Evolutionary conservation across 352 stramenopile genomes (phyloP).

Genomic region (Phytophthora quininea): DNA sequence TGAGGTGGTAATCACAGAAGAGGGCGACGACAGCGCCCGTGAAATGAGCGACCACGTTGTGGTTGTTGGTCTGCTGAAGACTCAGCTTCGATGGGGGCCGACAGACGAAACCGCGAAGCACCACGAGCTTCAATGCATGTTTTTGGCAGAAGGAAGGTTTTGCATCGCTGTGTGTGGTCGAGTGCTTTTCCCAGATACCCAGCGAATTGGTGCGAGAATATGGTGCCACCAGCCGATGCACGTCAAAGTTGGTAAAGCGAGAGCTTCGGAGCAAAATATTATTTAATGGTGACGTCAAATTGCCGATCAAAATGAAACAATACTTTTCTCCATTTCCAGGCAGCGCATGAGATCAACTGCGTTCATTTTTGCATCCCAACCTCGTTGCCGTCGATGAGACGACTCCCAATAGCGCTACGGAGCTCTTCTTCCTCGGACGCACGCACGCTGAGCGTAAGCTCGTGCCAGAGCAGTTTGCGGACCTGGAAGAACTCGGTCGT

Average conservation of each 20-base stretch:
- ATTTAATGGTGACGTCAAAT: slow-evolving; percentile 30
- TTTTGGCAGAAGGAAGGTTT: slow-evolving; percentile 70
- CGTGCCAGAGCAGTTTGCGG: slow-evolving; percentile 77
- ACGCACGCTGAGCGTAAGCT: slow-evolving; percentile 57
- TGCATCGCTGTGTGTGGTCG: slow-evolving; percentile 43
- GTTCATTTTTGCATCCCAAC: slow-evolving; percentile 19
- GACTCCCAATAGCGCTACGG: slow-evolving; percentile 58
- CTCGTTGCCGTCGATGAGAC: slow-evolving; percentile 74
- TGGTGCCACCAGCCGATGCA: slow-evolving; percentile 58
- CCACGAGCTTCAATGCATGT: slow-evolving; percentile 60
- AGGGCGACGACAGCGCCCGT: slow-evolving; percentile 21
- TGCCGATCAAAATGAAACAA: too few relatives aligned
- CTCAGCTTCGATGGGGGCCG: slow-evolving; percentile 28
- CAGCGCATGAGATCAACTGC: neutral
- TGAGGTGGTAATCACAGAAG: slow-evolving; percentile 43
- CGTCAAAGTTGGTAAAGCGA: slow-evolving; percentile 34
- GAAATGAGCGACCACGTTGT: slow-evolving; percentile 37
- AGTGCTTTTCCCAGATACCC: slow-evolving; percentile 19
- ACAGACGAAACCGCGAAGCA: slow-evolving; percentile 17
- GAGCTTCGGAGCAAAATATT: slow-evolving; percentile 20
- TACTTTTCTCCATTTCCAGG: too few relatives aligned
- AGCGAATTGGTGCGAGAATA: slow-evolving; percentile 30
- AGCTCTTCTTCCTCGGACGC: slow-evolving; percentile 70
- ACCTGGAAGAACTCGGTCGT: slow-evolving; percentile 72
- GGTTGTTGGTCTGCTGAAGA: slow-evolving; percentile 46